phyloP scores from a whole-genome alignment of 1,139 yeast genomes.

The Sugiyamaella sp. region DNA sequence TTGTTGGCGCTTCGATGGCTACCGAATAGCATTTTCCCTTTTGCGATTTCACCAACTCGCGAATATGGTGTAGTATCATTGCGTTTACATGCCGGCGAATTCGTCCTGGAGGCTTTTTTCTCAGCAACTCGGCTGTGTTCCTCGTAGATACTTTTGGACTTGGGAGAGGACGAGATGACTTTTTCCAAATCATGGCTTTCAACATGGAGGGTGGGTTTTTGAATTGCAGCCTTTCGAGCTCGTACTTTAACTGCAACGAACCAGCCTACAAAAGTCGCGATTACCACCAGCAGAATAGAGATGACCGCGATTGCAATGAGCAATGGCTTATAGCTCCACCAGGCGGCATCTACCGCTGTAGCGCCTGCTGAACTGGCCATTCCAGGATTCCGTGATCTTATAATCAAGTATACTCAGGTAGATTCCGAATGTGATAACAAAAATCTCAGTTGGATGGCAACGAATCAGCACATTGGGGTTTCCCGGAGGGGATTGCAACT shows the following conservation, averaged over 20 bases:
- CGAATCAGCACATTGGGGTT: no score
- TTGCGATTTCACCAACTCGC: slow-evolving; percentile 1
- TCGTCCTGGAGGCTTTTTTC: not conserved
- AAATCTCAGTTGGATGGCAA: no score
- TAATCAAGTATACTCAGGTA: no score
- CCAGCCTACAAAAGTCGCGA: slow-evolving; percentile 4
- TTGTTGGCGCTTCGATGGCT: slow-evolving; percentile 3
- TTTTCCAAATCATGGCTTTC: slow-evolving; percentile 8
- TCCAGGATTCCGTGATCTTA: not conserved
- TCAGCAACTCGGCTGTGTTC: not conserved
- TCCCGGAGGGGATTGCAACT: no score
- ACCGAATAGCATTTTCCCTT: slow-evolving; percentile 10
- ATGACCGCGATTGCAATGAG: slow-evolving; percentile 19
- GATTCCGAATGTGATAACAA: no score
- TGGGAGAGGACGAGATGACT: not conserved
- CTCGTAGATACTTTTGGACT: not conserved
- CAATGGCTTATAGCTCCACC: slow-evolving; percentile 24
- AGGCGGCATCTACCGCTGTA: not conserved
- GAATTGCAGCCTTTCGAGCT: not conserved
- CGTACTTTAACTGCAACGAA: slow-evolving; percentile 3
- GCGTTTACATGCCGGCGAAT: not conserved
- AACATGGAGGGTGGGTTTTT: not conserved
- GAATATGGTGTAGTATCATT: not conserved
- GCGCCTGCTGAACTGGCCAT: slow-evolving; percentile 1
- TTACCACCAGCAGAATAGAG: slow-evolving; percentile 7